Evolutionary conservation across 345 rosid species (phyloP).

Genomic region (Moricandia moricandioides): DNA sequence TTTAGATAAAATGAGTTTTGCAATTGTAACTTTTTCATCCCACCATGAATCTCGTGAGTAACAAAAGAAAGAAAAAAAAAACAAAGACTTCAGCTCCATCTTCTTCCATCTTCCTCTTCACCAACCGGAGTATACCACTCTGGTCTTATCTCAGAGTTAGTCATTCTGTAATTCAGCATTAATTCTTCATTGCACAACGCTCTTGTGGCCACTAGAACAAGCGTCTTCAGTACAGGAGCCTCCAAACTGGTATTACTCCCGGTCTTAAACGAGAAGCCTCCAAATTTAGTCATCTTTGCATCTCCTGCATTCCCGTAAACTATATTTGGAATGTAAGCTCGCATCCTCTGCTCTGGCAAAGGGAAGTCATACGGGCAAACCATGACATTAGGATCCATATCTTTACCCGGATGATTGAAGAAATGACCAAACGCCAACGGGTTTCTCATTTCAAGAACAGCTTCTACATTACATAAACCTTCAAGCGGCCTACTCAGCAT

Average conservation of each 20-base stretch:
- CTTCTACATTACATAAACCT: constrained; percentile 31
- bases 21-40: constrained; percentile 3
- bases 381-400: constrained; percentile 76
- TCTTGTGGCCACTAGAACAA: constrained; percentile 79
- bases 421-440: constrained; percentile 88
- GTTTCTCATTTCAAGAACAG: constrained; percentile 71
- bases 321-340: constrained; percentile 74
- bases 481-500: constrained; percentile 59
- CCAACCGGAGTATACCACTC: constrained; percentile 73
- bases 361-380: constrained; percentile 83
- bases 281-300: constrained; percentile 60
- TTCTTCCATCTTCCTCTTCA: constrained; percentile 76
- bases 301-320: constrained; percentile 51
- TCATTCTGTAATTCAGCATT: constrained; percentile 69
- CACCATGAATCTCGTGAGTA: neutral
- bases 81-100: constrained; percentile 49
- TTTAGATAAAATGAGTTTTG: constrained; percentile 15
- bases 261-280: constrained; percentile 71
- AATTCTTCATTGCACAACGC: constrained; percentile 69
- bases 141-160: constrained; percentile 58
- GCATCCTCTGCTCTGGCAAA: constrained; percentile 55
- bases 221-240: constrained; percentile 51
- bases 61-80: constrained; percentile 4
- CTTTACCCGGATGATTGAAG: constrained; percentile 68
- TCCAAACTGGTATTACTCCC: constrained; percentile 31